Conservation (phyloP, 306 rosid genomes). For the Gastrolobium bilobum region DNA sequence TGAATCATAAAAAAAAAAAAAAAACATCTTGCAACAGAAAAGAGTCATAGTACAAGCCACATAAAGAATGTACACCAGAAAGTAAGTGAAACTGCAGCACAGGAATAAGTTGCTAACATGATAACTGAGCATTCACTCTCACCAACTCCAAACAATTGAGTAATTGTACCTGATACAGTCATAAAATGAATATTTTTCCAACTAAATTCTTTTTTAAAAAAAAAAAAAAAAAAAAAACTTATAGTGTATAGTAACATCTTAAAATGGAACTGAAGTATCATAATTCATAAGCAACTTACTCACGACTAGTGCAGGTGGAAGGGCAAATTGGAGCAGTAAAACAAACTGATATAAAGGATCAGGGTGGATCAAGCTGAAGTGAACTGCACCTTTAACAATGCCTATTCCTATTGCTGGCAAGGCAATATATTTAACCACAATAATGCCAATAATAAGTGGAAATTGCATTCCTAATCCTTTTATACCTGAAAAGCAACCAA, state of each 20-base stretch:
- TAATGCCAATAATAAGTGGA: slow-evolving; percentile 48
- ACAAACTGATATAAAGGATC: slow-evolving; percentile 61
- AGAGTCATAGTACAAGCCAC: slow-evolving; percentile 47
- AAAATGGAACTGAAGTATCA: too few relatives aligned
- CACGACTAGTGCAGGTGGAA: slow-evolving; percentile 52
- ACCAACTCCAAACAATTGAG: slow-evolving; percentile 56
- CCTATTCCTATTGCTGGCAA: slow-evolving; percentile 55
- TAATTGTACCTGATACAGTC: slow-evolving; percentile 47
- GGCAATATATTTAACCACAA: slow-evolving; percentile 49
- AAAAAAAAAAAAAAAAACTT: too few relatives aligned
- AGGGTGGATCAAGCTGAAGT: slow-evolving; percentile 40
- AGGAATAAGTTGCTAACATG: slow-evolving; percentile 53
- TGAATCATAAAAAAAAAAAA: neutral
- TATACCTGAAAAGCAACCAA: slow-evolving; percentile 49
- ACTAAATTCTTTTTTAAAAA: neutral
- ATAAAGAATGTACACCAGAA: slow-evolving; percentile 54
- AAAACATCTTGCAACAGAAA: neutral
- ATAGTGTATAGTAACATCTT: too few relatives aligned
- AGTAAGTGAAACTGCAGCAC: slow-evolving; percentile 46
- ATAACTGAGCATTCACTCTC: slow-evolving; percentile 52
- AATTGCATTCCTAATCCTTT: slow-evolving; percentile 39
- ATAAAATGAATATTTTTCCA: neutral
- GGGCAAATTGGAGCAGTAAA: slow-evolving; percentile 53
- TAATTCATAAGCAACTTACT: slow-evolving; percentile 43
- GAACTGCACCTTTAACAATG: slow-evolving; percentile 51